Evolutionary conservation across 2,329 filamentous ascomycete species (phyloP), one percentile per base, ranked within the genome.

Genomic region (Fusarium pseudograminearum): DNA sequence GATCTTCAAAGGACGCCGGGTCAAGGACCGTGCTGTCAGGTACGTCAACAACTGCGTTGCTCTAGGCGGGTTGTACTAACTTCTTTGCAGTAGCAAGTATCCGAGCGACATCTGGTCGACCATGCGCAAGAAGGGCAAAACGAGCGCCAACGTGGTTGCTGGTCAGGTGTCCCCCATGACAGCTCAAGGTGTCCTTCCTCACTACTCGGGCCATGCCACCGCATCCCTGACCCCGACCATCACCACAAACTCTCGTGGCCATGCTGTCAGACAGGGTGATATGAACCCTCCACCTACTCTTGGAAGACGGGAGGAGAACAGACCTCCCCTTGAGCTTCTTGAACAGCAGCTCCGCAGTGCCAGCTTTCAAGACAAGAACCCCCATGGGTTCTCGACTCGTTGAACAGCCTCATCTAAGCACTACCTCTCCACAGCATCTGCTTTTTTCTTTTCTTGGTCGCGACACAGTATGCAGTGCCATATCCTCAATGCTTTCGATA

Each of bases 161-260:
- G 80, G 85, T 51, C 79, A 85, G 12, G 77, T 88, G 48, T 86
- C 85, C 4, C 84, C 86, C 5, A 84, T 83, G 45, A 87, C 85
- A 15, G 86, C 83, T 10, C 85, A 83, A 30, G 86, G 85, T n/a
- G 81, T 84, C 44, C 76, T 88, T 46, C 86, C 85, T 18, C 84
- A 86, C 33, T 87, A 85, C 58, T 76, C 80, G 12, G 85, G 85
- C 20, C 79, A 87, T 71, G 85, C 85, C 24, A 83, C 85, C 12
- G 84, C 85, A 24, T 86, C 83, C 47, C 78, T 86, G 22, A 78
- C 80, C 12, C 84, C 84, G 18, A 74, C 81, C 24, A 80, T 83
- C 48, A 76, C 78, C 26, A 70, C 72, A 26, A 77, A 80, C 44
- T 69, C 77, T 52, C 80, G 79, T 50, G 57, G 57, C 18, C 72